Evolutionary conservation across 2,329 filamentous ascomycete genomes (phyloP).

Genomic region (Penicillium sp.): DNA sequence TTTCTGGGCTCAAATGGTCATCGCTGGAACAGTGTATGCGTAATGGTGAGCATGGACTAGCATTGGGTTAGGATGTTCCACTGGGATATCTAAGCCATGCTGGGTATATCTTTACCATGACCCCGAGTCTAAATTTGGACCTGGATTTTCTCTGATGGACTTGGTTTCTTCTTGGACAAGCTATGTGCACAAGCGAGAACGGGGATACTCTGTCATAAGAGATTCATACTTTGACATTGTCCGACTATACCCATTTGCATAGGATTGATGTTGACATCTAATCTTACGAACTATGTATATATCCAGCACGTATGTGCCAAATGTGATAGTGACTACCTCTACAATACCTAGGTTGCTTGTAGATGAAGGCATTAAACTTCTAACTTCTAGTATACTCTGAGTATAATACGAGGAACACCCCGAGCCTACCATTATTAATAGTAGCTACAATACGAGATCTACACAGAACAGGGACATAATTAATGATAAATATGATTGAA

Average conservation of each 20-base stretch:
- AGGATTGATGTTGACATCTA: too few relatives aligned
- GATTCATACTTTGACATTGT: neutral
- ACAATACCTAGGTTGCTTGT: too few relatives aligned
- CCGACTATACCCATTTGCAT: neutral
- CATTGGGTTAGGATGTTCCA: neutral
- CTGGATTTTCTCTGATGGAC: neutral
- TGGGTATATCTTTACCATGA: neutral
- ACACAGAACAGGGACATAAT: neutral
- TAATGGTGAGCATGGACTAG: neutral
- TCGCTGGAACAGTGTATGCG: constrained; percentile 17
- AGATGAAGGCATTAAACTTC: too few relatives aligned
- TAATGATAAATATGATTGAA: neutral
- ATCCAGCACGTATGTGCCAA: too few relatives aligned
- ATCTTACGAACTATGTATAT: too few relatives aligned
- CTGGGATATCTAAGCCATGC: neutral
- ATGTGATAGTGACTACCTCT: too few relatives aligned
- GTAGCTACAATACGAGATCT: too few relatives aligned
- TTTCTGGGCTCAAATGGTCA: constrained; percentile 31
- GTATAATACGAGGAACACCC: too few relatives aligned
- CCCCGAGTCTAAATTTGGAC: neutral
- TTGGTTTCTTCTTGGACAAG: too few relatives aligned
- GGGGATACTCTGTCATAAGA: neutral
- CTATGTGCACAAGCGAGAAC: too few relatives aligned
- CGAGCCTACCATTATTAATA: too few relatives aligned
- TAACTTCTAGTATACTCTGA: too few relatives aligned